These are phyloP conservation scores for Penicillium sp. DNA, from an alignment of 2,329 filamentous ascomycete species.

Conservation along the genomic window DNA sequence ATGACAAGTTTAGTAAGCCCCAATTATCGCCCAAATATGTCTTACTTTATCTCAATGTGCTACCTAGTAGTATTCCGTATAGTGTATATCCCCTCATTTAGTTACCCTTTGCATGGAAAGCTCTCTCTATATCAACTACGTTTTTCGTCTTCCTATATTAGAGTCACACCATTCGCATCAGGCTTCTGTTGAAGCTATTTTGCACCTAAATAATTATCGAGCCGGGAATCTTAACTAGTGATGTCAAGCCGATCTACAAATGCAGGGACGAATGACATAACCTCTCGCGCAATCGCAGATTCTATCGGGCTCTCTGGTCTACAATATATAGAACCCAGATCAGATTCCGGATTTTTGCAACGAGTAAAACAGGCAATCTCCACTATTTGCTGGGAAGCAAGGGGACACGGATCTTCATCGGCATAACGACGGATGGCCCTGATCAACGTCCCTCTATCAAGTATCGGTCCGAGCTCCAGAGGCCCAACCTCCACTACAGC, in stretches of 20 bases:
- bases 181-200: not conserved
- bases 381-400: slow-evolving; percentile 8
- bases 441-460: not conserved
- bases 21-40: not conserved
- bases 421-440: slow-evolving; percentile 3
- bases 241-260: not conserved
- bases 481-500: not conserved
- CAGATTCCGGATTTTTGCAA: not conserved
- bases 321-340: not conserved
- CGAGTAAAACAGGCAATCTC: not conserved
- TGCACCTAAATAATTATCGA: not conserved
- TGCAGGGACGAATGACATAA: not conserved
- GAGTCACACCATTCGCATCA: not conserved
- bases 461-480: not conserved
- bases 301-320: not conserved
- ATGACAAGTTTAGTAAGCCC: not conserved
- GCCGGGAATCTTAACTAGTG: not conserved
- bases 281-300: not conserved
- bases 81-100: no score
- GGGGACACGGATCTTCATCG: slow-evolving; percentile 11
- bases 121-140: not conserved
- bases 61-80: no score
- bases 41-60: no score
- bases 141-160: not conserved
- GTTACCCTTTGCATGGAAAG: not conserved